Evolutionary conservation across 495 filamentous ascomycete genomes (phyloP), one percentile per base, ranked within the genome.

Genomic region (Aspergillus campestris): DNA sequence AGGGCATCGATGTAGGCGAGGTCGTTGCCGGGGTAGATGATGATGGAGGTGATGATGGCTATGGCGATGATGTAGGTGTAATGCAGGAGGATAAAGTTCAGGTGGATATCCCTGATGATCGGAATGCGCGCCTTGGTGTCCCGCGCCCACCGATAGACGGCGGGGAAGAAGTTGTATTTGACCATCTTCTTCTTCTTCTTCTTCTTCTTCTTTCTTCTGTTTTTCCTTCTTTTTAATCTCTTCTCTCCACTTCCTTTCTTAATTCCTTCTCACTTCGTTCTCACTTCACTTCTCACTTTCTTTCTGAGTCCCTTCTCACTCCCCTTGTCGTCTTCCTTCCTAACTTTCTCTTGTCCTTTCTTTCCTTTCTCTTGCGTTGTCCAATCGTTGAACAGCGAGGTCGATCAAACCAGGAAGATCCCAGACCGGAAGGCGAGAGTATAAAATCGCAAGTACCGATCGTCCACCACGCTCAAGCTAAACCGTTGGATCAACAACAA

Each of bases 1-100:
- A 99, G 76, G 10, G 89, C 86, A 73, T 99, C 89, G 48, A 90
- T 87, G 55, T 94, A 99, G 6, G 64, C 48, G 34, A 99, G 57
- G 6, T 75, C 55, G 11, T 72, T 73, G 10, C 59, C 62, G n/a
- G 75, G 71, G 48, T 76, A 95, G 11, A 97, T 55, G 8, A 95
- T 69, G 47, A 96, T 59, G 3, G 89, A 94, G 5, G 81, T 82
- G 36, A 88, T 11, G 31, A 99, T 60, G 2, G 66, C 71, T 58
- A 82, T 72, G 38, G 68, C 63, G 15, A 94, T 76, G 41, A 99
- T 79, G 62, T 88, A 96, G 41, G 81, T 67, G 62, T 97, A 95
- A 57, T 96, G 90, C 8, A 83, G 66, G 5, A 86, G 78, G 34
- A 95, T 90, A 58, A 94, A 96, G 60, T 87, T 91, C 57, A 94